Evolutionary conservation across 306 rosid species (phyloP).

Genomic region (Canavalia ensiformis): DNA sequence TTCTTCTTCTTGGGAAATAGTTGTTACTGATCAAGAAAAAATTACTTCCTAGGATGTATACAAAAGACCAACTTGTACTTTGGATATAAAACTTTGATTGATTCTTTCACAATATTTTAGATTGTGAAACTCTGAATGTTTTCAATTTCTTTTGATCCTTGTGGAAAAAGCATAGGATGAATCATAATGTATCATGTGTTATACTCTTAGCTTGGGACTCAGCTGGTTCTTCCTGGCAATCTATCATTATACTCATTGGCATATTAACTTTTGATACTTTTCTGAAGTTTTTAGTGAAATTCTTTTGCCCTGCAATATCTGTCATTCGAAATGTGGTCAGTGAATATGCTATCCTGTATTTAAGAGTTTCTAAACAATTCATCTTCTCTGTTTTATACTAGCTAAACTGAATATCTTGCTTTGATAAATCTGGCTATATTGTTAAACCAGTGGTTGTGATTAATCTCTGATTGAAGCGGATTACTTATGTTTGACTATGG

Average conservation of each 20-base stretch:
- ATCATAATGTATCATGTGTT: constrained; percentile 2
- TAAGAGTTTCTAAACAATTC: background rate
- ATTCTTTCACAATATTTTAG: constrained; percentile 3
- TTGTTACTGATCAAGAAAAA: constrained; percentile 6
- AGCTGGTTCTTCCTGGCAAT: background rate
- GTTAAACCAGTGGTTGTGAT: background rate
- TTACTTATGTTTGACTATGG: constrained; percentile 3
- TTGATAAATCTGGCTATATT: constrained; percentile 12
- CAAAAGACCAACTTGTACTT: background rate
- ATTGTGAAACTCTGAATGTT: constrained; percentile 26
- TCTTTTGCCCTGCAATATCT: constrained; percentile 30
- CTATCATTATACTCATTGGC: background rate
- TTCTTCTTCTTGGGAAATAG: background rate
- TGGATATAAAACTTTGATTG: background rate
- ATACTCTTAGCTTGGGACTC: background rate
- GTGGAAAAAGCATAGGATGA: background rate
- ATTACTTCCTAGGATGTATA: background rate
- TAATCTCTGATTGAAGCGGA: background rate
- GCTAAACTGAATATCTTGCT: constrained; percentile 22
- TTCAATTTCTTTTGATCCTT: constrained; percentile 18
- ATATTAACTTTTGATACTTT: background rate
- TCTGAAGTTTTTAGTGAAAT: constrained; percentile 21
- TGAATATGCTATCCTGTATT: constrained; percentile 6
- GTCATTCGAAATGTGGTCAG: background rate
- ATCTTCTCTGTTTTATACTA: background rate